Conservation (phyloP, 352 stramenopile species). For the Plasmopara halstedii region DNA sequence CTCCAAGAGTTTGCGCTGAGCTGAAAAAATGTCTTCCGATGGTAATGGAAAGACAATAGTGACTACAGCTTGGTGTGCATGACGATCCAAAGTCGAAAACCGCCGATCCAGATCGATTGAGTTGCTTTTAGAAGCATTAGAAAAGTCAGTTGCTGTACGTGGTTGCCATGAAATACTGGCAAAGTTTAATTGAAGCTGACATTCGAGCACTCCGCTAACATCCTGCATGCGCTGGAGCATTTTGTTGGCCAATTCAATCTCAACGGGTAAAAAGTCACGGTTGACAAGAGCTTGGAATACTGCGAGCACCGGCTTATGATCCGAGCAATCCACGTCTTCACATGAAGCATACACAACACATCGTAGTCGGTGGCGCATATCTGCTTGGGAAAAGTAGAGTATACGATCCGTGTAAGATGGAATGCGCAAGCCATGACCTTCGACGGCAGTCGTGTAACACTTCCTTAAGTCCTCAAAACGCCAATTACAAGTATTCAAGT, state of each 20-base stretch:
- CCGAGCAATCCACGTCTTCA: constrained; percentile 64
- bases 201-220: constrained; percentile 50
- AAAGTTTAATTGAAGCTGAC: constrained; percentile 46
- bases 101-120: constrained; percentile 19
- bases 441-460: constrained; percentile 53
- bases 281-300: constrained; percentile 68
- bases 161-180: constrained; percentile 44
- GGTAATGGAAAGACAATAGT: constrained; percentile 73
- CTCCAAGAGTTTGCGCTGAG: constrained; percentile 74
- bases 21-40: constrained; percentile 77
- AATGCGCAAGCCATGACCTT: constrained; percentile 54
- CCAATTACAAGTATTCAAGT: constrained; percentile 18
- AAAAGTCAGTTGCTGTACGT: constrained; percentile 8
- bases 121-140: constrained; percentile 8
- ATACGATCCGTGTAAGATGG: constrained; percentile 89
- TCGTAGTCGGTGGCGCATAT: constrained; percentile 53
- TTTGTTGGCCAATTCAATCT: constrained; percentile 34
- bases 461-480: constrained; percentile 14
- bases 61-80: constrained; percentile 37
- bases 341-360: constrained; percentile 66
- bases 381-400: constrained; percentile 67
- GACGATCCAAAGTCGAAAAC: constrained; percentile 25
- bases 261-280: constrained; percentile 40
- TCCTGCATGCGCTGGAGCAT: constrained; percentile 56
- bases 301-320: constrained; percentile 79